These are phyloP conservation scores for Ganoderma leucocontextum DNA, from an alignment of 1,284 basidiomycete species.

Conservation along the genomic window DNA sequence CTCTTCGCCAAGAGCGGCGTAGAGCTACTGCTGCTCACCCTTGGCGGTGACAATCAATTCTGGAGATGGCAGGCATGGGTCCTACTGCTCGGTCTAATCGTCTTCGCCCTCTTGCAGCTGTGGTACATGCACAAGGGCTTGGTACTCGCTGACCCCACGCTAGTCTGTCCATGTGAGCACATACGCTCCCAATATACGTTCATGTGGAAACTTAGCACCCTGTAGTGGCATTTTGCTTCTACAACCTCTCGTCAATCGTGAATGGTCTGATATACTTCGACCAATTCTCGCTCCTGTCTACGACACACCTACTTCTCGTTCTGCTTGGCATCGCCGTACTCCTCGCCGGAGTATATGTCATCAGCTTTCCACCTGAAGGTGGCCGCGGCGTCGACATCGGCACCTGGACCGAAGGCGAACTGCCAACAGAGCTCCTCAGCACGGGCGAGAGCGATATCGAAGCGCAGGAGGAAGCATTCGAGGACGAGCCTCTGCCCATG, in stretches of 20 bases:
- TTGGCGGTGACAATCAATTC: conserved; percentile 89
- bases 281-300: conserved; percentile 81
- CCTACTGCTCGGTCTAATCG: conserved; percentile 73
- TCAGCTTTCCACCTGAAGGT: conserved; percentile 72
- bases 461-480: conserved; percentile 39
- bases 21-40: conserved; percentile 85
- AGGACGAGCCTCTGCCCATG: conserved; percentile 44
- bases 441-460: conserved; percentile 31
- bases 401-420: conserved; percentile 57
- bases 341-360: conserved; percentile 90
- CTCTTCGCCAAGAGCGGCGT: conserved; percentile 95
- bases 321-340: conserved; percentile 83
- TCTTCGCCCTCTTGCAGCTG: conserved; percentile 82
- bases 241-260: conserved; percentile 92
- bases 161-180: conserved; percentile 87
- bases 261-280: conserved; percentile 92
- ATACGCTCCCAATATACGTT: background rate
- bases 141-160: conserved; percentile 84
- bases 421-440: conserved; percentile 33
- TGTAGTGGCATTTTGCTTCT: conserved; percentile 93
- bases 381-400: conserved; percentile 59
- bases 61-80: conserved; percentile 86
- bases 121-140: conserved; percentile 95
- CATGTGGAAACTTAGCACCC: conserved; percentile 9
- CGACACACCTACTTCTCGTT: conserved; percentile 78